Evolutionary conservation across 139 green algal species (phyloP).

Genomic region (Penium margaritaceum): DNA sequence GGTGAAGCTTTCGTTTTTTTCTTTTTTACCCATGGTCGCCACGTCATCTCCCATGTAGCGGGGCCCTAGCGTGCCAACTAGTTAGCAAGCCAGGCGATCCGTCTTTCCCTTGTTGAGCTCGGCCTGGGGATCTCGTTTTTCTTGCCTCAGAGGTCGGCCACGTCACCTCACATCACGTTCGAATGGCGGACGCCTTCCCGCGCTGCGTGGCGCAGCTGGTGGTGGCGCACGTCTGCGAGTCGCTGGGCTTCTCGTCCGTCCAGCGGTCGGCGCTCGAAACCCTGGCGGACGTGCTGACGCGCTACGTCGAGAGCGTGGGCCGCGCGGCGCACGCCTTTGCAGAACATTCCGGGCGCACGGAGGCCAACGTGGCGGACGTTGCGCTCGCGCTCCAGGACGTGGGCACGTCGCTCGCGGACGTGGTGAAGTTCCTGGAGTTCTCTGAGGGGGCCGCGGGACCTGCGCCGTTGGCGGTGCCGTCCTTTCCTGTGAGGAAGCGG

Average conservation of each 20-base stretch:
- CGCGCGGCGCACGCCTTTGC: conserved; percentile 59
- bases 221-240: conserved; percentile 59
- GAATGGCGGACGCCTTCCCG: conserved; percentile 70
- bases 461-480: conserved; percentile 10
- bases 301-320: conserved; percentile 66
- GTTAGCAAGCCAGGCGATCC: no score
- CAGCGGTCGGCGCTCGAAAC: conserved; percentile 69
- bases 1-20: no score
- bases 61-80: no score
- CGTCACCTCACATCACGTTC: no score
- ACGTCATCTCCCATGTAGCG: no score
- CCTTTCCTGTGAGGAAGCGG: conserved; percentile 18
- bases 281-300: conserved; percentile 68
- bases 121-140: no score
- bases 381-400: conserved; percentile 68
- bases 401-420: conserved; percentile 46
- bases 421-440: conserved; percentile 30
- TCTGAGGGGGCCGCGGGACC: conserved; percentile 20
- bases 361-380: conserved; percentile 65
- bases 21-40: no score
- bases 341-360: conserved; percentile 64
- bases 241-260: conserved; percentile 60
- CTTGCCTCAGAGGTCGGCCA: no score
- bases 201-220: conserved; percentile 54
- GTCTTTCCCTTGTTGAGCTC: no score